Percentiles rank a stretch among this genome's conserved stretches.
phyloP scores from a whole-genome alignment of 2,329 filamentous ascomycete genomes.

The Penicillium fuscoglaucum region DNA sequence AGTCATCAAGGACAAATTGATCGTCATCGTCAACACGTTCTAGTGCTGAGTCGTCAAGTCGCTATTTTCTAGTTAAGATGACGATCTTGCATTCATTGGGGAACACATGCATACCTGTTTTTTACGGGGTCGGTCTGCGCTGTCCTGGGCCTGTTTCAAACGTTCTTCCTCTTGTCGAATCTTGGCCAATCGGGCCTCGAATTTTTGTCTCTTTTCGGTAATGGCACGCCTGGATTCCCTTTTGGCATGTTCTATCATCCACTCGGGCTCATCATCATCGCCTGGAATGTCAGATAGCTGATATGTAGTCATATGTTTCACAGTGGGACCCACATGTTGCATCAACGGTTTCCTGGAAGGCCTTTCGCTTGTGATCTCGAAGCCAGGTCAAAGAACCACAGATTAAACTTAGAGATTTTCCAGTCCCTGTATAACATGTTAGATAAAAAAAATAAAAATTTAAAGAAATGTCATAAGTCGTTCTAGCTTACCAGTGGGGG shows the following conservation, averaged over 20 bases:
- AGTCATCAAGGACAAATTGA: constrained; percentile 74
- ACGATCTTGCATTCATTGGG: neutral
- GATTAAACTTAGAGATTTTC: constrained; percentile 89
- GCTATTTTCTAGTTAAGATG: constrained; percentile 25
- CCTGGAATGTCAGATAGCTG: constrained; percentile 29
- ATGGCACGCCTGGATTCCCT: constrained; percentile 68
- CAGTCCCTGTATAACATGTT: constrained; percentile 46
- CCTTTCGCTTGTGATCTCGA: constrained; percentile 70
- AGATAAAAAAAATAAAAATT: constrained; percentile 11
- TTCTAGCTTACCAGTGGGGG: constrained; percentile 70
- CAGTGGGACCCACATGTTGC: constrained; percentile 41
- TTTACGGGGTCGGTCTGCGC: constrained; percentile 51
- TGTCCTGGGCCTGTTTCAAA: constrained; percentile 53
- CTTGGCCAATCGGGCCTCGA: constrained; percentile 69
- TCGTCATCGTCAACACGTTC: constrained; percentile 55
- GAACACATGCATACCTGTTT: constrained; percentile 37
- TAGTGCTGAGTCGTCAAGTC: constrained; percentile 22
- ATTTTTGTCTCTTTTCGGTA: constrained; percentile 65
- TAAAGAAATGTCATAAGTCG: neutral
- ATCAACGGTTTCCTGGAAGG: constrained; percentile 56
- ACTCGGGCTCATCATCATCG: constrained; percentile 74
- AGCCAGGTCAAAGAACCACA: constrained; percentile 89
- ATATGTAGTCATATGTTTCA: neutral
- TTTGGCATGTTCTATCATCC: constrained; percentile 78
- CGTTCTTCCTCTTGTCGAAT: constrained; percentile 64